A percentile compares a stretch with the other conserved stretches of the same genome.
These are phyloP conservation scores for Solanum corneliomulleri DNA, from an alignment of 257 asterid genomes.

Conservation along the genomic window DNA sequence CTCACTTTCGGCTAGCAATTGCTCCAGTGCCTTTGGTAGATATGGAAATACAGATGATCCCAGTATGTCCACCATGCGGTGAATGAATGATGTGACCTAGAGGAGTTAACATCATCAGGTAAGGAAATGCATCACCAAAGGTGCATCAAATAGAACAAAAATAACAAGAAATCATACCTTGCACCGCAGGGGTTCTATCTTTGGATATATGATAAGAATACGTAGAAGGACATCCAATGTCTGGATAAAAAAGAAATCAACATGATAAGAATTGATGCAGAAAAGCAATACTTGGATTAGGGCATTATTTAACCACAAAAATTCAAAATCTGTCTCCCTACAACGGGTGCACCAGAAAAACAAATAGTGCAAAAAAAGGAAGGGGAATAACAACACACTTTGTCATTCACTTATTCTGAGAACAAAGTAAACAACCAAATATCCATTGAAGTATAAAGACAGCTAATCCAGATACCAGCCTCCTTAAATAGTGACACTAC, in stretches of 20 bases:
- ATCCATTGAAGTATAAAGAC: neutral
- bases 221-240: constrained; percentile 56
- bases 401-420: neutral
- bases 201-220: constrained; percentile 80
- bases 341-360: neutral
- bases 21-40: constrained; percentile 87
- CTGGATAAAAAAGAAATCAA: constrained; percentile 10
- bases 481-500: neutral
- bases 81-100: constrained; percentile 84
- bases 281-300: neutral
- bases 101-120: constrained; percentile 10
- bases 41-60: constrained; percentile 81
- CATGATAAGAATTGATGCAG: neutral
- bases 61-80: constrained; percentile 91
- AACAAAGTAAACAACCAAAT: neutral
- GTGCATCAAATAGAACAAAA: neutral
- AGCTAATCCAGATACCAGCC: neutral
- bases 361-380: neutral
- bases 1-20: constrained; percentile 83
- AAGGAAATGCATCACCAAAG: neutral
- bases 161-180: constrained; percentile 44
- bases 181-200: constrained; percentile 54
- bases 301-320: neutral
- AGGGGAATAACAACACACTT: neutral
- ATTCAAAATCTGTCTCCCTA: neutral